These are phyloP conservation scores for Trametes coccinea DNA, from an alignment of 768 basidiomycete genomes.

Conservation along the genomic window DNA sequence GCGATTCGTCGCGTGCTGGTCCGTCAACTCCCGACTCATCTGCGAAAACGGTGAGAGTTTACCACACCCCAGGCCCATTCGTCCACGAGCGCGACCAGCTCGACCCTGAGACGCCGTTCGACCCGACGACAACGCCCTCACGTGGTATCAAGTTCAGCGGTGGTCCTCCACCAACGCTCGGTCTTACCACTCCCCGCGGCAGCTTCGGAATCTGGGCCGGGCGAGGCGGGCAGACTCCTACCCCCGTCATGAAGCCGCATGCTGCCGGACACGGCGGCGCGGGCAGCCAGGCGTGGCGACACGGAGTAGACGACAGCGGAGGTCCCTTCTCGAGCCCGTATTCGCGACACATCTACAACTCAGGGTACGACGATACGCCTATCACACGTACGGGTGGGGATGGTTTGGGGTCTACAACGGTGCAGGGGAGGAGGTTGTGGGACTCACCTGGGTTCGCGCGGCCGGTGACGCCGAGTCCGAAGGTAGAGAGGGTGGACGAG, in stretches of 20 bases:
- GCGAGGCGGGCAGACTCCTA: slow-evolving; percentile 11
- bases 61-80: slow-evolving; percentile 26
- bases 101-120: slow-evolving; percentile 57
- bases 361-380: slow-evolving; percentile 53
- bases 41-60: slow-evolving; percentile 30
- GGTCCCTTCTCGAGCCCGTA: slow-evolving; percentile 20
- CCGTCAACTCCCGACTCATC: slow-evolving; percentile 56
- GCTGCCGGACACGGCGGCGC: slow-evolving; percentile 13
- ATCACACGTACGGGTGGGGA: slow-evolving; percentile 37
- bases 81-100: slow-evolving; percentile 23
- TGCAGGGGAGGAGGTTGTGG: slow-evolving; percentile 20
- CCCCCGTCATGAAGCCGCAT: slow-evolving; percentile 1
- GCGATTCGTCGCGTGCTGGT: slow-evolving; percentile 51
- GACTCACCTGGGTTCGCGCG: slow-evolving; percentile 16
- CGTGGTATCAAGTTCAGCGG: slow-evolving; percentile 64
- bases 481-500: slow-evolving; percentile 1
- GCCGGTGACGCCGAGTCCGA: slow-evolving; percentile 8
- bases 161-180: slow-evolving; percentile 19
- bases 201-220: slow-evolving; percentile 21
- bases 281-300: slow-evolving; percentile 7
- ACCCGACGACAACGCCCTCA: slow-evolving; percentile 82
- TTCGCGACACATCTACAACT: slow-evolving; percentile 22
- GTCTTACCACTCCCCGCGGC: slow-evolving; percentile 30
- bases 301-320: slow-evolving; percentile 21
- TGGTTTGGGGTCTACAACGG: neutral